Evolutionary conservation across 495 filamentous ascomycete species (phyloP).

Genomic region (Daldinia caldariorum): DNA sequence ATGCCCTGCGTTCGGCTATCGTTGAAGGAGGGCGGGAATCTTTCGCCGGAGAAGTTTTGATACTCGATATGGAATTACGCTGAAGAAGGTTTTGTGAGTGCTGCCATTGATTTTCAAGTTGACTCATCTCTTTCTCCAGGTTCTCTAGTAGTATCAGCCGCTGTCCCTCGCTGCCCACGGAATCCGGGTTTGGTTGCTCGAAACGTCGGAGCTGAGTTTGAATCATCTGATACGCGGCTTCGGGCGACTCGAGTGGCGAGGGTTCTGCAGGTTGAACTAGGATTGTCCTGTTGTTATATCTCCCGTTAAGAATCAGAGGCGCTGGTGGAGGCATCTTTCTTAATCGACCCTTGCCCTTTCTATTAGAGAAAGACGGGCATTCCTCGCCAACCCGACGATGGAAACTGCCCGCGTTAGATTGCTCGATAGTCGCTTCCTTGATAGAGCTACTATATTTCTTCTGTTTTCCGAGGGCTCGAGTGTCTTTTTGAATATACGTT

Average conservation of each 20-base stretch:
- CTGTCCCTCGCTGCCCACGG: conserved; percentile 47
- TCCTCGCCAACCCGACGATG: conserved; percentile 63
- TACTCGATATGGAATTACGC: conserved; percentile 60
- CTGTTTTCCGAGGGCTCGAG: conserved; percentile 15
- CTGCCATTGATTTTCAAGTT: conserved; percentile 62
- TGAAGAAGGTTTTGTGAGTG: conserved; percentile 57
- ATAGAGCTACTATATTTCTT: conserved; percentile 10
- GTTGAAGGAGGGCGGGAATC: conserved; percentile 47
- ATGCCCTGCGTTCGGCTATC: conserved; percentile 49
- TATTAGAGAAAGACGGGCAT: conserved; percentile 62
- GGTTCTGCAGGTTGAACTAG: conserved; percentile 54
- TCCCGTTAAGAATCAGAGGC: conserved; percentile 55
- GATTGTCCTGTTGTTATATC: conserved; percentile 45
- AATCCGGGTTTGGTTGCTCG: conserved; percentile 48
- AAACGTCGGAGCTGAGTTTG: conserved; percentile 61
- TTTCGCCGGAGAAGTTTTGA: conserved; percentile 48
- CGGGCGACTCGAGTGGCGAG: conserved; percentile 61
- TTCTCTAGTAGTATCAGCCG: conserved; percentile 59
- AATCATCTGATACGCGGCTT: conserved; percentile 58
- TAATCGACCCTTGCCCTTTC: conserved; percentile 50
- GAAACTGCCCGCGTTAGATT: conserved; percentile 45
- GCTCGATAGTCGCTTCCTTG: background rate
- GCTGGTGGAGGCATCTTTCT: conserved; percentile 60
- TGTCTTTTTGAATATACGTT: conserved; percentile 47
- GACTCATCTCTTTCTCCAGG: conserved; percentile 63